Evolutionary conservation across 2,329 filamentous ascomycete species (phyloP).

Genomic region (Beauveria asiatica): DNA sequence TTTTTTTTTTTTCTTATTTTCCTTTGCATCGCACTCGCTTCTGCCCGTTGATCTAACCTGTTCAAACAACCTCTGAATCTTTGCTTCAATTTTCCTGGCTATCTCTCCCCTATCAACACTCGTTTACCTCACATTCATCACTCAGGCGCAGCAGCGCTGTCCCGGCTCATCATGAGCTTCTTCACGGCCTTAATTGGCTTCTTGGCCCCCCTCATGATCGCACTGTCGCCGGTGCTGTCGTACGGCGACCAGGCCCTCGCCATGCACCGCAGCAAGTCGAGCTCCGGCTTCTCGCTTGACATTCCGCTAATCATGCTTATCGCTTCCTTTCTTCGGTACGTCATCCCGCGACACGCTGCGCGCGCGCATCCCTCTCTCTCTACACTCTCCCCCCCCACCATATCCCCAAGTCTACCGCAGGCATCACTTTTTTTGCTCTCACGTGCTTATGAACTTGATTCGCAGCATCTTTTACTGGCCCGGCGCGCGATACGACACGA

Average conservation of each 20-base stretch:
- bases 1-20: background rate
- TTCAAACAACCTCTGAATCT: too few species aligned
- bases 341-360: background rate
- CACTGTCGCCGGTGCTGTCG: slow-evolving; percentile 54
- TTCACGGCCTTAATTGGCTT: slow-evolving; percentile 43
- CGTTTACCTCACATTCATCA: background rate
- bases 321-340: slow-evolving; percentile 55
- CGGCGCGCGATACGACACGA: slow-evolving; percentile 55
- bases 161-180: slow-evolving; percentile 25
- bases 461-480: slow-evolving; percentile 62
- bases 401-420: background rate
- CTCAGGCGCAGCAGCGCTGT: background rate
- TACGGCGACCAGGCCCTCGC: slow-evolving; percentile 58
- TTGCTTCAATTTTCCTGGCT: background rate
- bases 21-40: background rate
- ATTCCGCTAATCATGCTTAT: slow-evolving; percentile 67
- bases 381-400: background rate
- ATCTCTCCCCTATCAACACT: background rate
- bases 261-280: slow-evolving; percentile 56
- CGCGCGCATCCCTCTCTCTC: background rate
- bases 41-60: background rate
- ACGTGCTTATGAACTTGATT: slow-evolving; percentile 13
- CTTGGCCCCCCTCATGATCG: slow-evolving; percentile 54
- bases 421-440: background rate
- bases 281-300: slow-evolving; percentile 61